These are phyloP conservation scores for Pseudogymnoascus sp. DNA, from an alignment of 2,329 filamentous ascomycete genomes.

Conservation along the genomic window DNA sequence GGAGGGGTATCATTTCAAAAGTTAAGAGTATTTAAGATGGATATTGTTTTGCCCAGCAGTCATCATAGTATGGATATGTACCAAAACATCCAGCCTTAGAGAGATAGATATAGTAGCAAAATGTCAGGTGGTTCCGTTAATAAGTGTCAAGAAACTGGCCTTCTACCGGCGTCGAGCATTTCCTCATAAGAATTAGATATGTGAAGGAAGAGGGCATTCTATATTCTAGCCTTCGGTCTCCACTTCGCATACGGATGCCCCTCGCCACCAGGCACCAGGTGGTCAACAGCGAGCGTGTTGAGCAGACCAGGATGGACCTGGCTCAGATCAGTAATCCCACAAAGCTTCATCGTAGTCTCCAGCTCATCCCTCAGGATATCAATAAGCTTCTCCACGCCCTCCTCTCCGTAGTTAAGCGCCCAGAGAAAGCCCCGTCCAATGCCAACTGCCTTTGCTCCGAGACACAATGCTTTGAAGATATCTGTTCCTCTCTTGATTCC, in stretches of 20 bases:
- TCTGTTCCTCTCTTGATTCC: constrained; percentile 58
- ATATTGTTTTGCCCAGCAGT: not conserved
- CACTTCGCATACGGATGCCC: constrained; percentile 38
- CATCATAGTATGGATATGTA: not conserved
- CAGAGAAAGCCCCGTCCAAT: constrained; percentile 54
- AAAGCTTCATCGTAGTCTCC: constrained; percentile 57
- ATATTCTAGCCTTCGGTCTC: constrained; percentile 25
- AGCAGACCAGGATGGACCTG: constrained; percentile 54
- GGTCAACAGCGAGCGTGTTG: constrained; percentile 44
- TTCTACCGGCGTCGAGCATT: no score
- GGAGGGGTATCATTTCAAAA: not conserved
- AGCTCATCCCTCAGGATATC: constrained; percentile 52
- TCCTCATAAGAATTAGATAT: not conserved
- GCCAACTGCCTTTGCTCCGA: constrained; percentile 56
- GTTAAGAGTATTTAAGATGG: not conserved
- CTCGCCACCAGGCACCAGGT: constrained; percentile 35
- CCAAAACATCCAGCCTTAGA: not conserved
- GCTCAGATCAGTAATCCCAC: constrained; percentile 52
- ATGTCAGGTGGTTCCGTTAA: not conserved
- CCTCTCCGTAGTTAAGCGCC: constrained; percentile 47
- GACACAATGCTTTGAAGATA: constrained; percentile 57
- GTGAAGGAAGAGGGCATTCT: not conserved
- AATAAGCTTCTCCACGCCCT: constrained; percentile 45
- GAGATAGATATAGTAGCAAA: not conserved
- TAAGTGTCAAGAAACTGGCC: not conserved